Base-by-base conservation (phyloP, 805 yeast genomes). In the Candida piceae region DNA sequence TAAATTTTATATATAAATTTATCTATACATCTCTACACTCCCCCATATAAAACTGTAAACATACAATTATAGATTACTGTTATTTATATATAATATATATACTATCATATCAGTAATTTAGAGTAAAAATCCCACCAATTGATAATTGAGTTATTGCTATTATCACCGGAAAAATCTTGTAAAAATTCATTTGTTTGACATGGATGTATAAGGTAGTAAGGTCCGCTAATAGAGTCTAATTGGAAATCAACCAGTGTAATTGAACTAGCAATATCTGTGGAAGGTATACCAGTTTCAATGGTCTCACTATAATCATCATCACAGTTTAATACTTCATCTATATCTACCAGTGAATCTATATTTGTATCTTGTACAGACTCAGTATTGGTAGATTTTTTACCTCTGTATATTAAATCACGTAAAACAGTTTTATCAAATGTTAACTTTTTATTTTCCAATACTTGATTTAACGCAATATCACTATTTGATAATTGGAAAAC, bases 201-300 rank as follows among this genome's bases (percentile, higher is more conserved):
- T 4, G 74, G 74, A 41, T 70, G 75, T 1, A 69, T 28, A 34
- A 54, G 58, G 34, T 42, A 45, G 34, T 38, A 49, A 7, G 51
- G 41, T 3, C 45, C 41, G n/a, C 30, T 17, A 9, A 31, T 20
- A 19, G 4, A 16, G 5, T 13, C 13, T 13, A 35, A 27, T 19
- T 36, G 42, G 17, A 40, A 41, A 12, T 47, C 50, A 20, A 20
- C 32, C 10, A 49, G 21, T 16, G 34, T 30, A 13, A 40, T 38
- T 8, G 34, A 28, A 7, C 13, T 13, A 18, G 23, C 25, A 15
- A 39, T 13, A 13, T 25, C 29, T 7, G 17, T 15, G 7, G 8
- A 5, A 24, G 26, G 26, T 24, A 7, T 24, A 9, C 13, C 26
- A 13, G 7, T 9, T 9, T 24, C 13, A 24, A 7, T 21, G 23